Conservation (phyloP, 345 rosid species). For the Sapria himalayana region DNA sequence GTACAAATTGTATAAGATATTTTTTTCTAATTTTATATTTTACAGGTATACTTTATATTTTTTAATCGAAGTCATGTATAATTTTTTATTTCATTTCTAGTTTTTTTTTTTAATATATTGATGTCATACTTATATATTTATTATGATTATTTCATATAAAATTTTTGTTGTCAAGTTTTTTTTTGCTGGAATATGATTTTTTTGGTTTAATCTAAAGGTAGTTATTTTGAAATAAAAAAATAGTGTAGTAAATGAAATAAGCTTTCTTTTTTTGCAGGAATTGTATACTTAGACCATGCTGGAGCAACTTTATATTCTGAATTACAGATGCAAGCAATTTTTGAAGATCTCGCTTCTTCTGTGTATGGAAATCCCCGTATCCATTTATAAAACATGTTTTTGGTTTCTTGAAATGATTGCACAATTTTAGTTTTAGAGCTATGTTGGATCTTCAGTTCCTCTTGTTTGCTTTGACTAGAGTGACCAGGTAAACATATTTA, state of each 20-base stretch:
- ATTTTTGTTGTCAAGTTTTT: neutral
- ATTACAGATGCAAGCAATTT: constrained; percentile 70
- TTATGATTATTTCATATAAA: neutral
- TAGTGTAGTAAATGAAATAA: too few species aligned
- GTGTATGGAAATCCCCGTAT: constrained; percentile 97
- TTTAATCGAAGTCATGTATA: too few species aligned
- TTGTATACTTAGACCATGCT: constrained; percentile 84
- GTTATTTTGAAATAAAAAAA: too few species aligned
- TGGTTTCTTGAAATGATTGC: neutral
- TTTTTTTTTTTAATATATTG: too few species aligned
- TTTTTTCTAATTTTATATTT: too few species aligned
- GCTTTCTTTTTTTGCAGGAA: too few species aligned
- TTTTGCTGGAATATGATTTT: neutral
- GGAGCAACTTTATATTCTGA: constrained; percentile 93
- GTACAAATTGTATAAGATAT: too few species aligned
- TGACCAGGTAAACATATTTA: neutral
- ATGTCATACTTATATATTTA: neutral
- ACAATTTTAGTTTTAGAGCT: too few species aligned
- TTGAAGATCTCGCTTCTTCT: constrained; percentile 32
- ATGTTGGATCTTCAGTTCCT: neutral
- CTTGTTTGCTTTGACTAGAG: neutral
- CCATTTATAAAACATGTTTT: constrained; percentile 12
- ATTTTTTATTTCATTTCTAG: too few species aligned
- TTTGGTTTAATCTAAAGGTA: constrained; percentile 7
- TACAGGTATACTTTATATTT: too few species aligned